phyloP scores from a whole-genome alignment of 2,329 filamentous ascomycete genomes.

The Epichloe sylvatica region DNA sequence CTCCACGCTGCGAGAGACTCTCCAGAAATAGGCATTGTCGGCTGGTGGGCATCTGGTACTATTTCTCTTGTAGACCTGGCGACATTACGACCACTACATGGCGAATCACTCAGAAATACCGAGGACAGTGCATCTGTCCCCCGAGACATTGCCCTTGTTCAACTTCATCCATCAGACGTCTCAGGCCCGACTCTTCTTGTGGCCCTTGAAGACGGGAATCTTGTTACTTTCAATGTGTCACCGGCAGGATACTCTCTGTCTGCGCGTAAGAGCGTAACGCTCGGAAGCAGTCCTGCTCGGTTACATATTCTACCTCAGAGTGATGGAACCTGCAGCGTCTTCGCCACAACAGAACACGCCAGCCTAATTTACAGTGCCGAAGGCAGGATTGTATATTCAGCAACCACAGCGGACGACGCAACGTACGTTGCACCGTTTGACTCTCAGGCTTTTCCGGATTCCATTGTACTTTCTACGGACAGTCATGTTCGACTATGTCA shows the following conservation, averaged over 20 bases:
- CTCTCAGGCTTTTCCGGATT: slow-evolving; percentile 62
- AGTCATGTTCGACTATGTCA: slow-evolving; percentile 63
- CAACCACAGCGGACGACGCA: slow-evolving; percentile 79
- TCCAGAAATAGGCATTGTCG: slow-evolving; percentile 57
- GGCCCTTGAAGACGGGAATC: slow-evolving; percentile 82
- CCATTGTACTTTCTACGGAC: slow-evolving; percentile 68
- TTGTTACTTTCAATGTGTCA: slow-evolving; percentile 69
- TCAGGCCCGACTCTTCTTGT: slow-evolving; percentile 65
- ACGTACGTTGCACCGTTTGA: slow-evolving; percentile 73
- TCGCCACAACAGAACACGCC: slow-evolving; percentile 87
- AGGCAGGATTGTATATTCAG: slow-evolving; percentile 79
- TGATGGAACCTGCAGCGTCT: slow-evolving; percentile 60
- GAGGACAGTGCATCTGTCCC: slow-evolving; percentile 65
- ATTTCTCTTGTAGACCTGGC: slow-evolving; percentile 60
- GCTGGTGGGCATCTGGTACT: slow-evolving; percentile 75
- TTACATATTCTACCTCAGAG: slow-evolving; percentile 64
- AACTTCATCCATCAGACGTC: slow-evolving; percentile 50
- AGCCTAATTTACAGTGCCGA: slow-evolving; percentile 86
- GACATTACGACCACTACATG: slow-evolving; percentile 51
- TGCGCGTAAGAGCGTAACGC: slow-evolving; percentile 63
- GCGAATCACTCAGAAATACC: slow-evolving; percentile 44
- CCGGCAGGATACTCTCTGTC: slow-evolving; percentile 47
- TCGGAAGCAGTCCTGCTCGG: slow-evolving; percentile 73
- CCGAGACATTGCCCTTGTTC: slow-evolving; percentile 64
- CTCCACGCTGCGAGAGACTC: slow-evolving; percentile 57